These are phyloP conservation scores for Silene noctiflora DNA, from an alignment of 179 eudicot species.

Conservation along the genomic window DNA sequence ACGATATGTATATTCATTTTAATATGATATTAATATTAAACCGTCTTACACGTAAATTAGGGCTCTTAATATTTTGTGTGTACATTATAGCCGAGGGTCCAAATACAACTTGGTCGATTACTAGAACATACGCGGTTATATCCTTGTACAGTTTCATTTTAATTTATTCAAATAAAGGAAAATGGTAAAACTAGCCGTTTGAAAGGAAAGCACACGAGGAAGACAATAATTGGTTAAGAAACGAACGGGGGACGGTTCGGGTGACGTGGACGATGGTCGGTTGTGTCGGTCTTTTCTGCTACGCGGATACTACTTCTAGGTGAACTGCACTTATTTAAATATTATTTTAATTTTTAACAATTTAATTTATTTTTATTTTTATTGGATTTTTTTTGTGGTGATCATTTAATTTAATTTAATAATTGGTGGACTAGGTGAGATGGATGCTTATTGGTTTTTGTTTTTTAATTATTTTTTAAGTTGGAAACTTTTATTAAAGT, in stretches of 20 bases:
- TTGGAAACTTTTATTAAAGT: background rate
- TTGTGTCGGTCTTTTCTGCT: constrained; percentile 27
- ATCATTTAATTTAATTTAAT: background rate
- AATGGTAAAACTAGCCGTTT: constrained; percentile 29
- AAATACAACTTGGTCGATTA: no score
- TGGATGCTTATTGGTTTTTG: background rate
- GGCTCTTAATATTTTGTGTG: no score
- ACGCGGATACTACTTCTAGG: constrained; percentile 21
- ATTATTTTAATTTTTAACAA: no score
- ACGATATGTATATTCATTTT: no score
- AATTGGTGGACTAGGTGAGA: constrained; percentile 21
- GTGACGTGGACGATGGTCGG: constrained; percentile 31
- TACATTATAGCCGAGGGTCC: no score
- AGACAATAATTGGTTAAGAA: background rate
- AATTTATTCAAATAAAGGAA: background rate
- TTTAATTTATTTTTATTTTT: background rate
- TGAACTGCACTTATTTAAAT: constrained; percentile 12
- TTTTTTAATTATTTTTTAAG: background rate
- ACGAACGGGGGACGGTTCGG: constrained; percentile 13
- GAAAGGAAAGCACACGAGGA: constrained; percentile 15
- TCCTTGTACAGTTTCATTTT: background rate
- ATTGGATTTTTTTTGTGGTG: constrained; percentile 3
- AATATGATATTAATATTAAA: no score
- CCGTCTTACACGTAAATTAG: no score
- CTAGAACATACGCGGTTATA: background rate